Evolutionary conservation across 1,284 basidiomycete genomes (phyloP).

Genomic region (Heterobasidion annosum): DNA sequence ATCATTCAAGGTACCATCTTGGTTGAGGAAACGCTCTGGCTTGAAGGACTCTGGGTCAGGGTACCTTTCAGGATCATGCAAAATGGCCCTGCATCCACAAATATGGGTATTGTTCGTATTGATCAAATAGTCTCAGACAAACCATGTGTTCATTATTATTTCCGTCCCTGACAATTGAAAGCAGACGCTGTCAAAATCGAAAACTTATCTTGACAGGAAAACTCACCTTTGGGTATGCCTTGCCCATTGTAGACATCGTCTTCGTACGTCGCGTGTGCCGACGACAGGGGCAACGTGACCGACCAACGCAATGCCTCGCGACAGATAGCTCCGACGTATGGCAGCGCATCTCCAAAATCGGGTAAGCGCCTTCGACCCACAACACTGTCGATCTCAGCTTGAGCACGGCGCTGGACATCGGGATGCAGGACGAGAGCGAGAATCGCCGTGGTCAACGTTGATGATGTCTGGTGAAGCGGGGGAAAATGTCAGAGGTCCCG

Average conservation of each 20-base stretch:
- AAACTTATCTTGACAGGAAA: neutral
- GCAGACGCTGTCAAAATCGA: neutral
- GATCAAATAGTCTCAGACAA: neutral
- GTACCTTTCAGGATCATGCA: constrained; percentile 18
- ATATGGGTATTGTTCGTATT: too few species aligned
- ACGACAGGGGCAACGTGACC: neutral
- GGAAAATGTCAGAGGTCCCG: neutral
- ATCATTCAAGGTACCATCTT: constrained; percentile 8
- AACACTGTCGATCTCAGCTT: constrained; percentile 17
- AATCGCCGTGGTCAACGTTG: neutral
- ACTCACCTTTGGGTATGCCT: constrained; percentile 13
- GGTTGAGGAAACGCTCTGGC: constrained; percentile 18
- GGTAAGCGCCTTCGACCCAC: constrained; percentile 16
- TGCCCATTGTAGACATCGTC: constrained; percentile 15
- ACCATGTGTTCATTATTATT: constrained; percentile 12
- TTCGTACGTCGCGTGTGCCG: constrained; percentile 6
- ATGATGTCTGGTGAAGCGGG: neutral
- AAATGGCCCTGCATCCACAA: constrained; percentile 14
- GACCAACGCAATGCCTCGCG: constrained; percentile 18
- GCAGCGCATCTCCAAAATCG: constrained; percentile 9
- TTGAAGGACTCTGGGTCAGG: constrained; percentile 17
- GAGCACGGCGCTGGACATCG: constrained; percentile 15
- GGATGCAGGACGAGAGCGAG: constrained; percentile 16
- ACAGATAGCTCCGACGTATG: constrained; percentile 12
- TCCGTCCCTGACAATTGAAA: neutral